Conservation (phyloP, 768 basidiomycete genomes). For the Megacollybia marginata region DNA sequence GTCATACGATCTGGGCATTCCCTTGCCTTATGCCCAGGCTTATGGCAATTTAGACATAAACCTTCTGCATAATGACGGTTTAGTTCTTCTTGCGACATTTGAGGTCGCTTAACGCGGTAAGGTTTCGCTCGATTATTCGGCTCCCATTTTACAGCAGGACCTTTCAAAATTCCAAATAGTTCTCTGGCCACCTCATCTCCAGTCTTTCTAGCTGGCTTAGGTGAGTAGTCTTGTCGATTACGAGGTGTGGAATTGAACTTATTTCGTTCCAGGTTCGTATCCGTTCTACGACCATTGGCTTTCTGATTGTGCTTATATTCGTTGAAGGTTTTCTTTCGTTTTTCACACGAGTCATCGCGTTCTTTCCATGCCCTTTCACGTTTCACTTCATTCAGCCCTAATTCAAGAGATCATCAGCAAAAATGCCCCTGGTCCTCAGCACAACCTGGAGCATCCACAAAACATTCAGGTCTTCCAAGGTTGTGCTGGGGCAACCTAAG, state of each 20-base stretch:
- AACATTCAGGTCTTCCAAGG: too few species aligned
- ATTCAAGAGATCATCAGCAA: slow-evolving; percentile 24
- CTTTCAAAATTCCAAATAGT: background rate
- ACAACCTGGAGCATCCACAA: too few species aligned
- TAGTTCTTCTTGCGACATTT: slow-evolving; percentile 6
- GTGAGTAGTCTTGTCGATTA: background rate
- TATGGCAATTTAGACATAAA: slow-evolving; percentile 20
- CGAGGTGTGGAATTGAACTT: background rate
- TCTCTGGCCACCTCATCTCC: background rate
- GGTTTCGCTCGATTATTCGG: background rate
- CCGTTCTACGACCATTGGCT: background rate
- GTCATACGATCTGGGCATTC: slow-evolving; percentile 20
- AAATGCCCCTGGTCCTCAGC: too few species aligned
- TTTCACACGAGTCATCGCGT: background rate
- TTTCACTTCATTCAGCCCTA: slow-evolving; percentile 10
- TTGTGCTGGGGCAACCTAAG: too few species aligned
- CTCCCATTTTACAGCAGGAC: background rate
- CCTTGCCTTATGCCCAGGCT: slow-evolving; percentile 18
- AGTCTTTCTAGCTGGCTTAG: background rate
- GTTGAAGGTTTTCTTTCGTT: background rate
- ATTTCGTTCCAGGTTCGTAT: background rate
- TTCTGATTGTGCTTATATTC: background rate
- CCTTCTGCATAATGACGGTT: slow-evolving; percentile 10
- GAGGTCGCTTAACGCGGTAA: background rate
- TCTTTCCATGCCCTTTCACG: background rate